Conservation (phyloP, 805 yeast genomes). For the Myxozyma nipponensis region DNA sequence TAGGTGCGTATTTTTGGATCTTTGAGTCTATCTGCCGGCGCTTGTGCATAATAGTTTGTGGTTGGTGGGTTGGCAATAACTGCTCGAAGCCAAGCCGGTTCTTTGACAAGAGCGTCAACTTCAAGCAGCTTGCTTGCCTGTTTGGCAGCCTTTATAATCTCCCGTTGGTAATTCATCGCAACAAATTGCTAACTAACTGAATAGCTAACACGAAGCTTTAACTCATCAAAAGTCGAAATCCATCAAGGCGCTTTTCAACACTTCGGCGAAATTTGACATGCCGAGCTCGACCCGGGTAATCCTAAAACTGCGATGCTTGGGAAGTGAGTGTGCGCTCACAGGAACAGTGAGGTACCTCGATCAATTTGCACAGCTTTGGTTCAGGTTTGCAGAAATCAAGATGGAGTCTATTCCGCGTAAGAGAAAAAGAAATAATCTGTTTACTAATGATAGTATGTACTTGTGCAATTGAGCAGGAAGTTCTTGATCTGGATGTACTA, state of each 20-base stretch:
- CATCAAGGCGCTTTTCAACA: no score
- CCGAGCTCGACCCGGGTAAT: no score
- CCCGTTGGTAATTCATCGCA: constrained; percentile 41
- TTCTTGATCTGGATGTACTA: constrained; percentile 39
- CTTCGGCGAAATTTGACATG: no score
- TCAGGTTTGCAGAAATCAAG: no score
- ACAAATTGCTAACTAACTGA: constrained; percentile 13
- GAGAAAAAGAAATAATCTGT: constrained; percentile 44
- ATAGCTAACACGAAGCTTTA: no score
- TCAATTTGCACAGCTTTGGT: no score
- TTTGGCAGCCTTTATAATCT: constrained; percentile 58
- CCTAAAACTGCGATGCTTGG: no score
- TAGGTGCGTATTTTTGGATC: constrained; percentile 29
- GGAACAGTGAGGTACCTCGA: no score
- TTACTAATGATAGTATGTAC: constrained; percentile 42
- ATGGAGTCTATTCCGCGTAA: constrained; percentile 26
- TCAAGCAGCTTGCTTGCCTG: constrained; percentile 73
- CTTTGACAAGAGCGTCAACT: constrained; percentile 49
- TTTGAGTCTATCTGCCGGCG: constrained; percentile 13
- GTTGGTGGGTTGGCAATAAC: constrained; percentile 81
- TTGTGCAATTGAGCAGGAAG: constrained; percentile 16
- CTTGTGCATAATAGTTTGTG: constrained; percentile 42
- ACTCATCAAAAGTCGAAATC: no score
- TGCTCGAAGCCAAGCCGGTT: constrained; percentile 85
- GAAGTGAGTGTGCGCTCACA: no score